These are phyloP conservation scores for Leccinum pellstonianum DNA, from an alignment of 768 basidiomycete species.

Conservation along the genomic window DNA sequence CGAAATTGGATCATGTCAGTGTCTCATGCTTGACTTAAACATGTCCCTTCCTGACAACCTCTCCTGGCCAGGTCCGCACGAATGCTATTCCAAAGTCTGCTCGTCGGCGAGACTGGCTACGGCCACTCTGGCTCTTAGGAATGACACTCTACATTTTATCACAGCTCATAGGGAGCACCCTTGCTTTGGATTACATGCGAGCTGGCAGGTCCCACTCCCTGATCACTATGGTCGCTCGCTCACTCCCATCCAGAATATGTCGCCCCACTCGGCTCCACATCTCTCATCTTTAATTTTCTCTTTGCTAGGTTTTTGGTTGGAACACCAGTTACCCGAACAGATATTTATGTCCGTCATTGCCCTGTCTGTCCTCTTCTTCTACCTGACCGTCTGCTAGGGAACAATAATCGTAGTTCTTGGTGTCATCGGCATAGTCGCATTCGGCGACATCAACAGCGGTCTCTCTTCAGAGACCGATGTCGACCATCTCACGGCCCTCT, in stretches of 20 bases:
- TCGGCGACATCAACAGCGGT: slow-evolving; percentile 82
- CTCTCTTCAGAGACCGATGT: slow-evolving; percentile 73
- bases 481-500: slow-evolving; percentile 73
- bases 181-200: slow-evolving; percentile 86
- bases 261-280: slow-evolving; percentile 90
- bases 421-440: slow-evolving; percentile 85
- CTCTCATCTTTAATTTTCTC: slow-evolving; percentile 94
- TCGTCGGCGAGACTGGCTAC: slow-evolving; percentile 72
- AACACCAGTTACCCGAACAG: slow-evolving; percentile 78
- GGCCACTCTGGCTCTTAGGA: slow-evolving; percentile 87
- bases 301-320: slow-evolving; percentile 89
- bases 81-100: slow-evolving; percentile 73
- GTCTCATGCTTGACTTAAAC: background rate
- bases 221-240: slow-evolving; percentile 6
- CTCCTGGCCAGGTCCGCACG: slow-evolving; percentile 59
- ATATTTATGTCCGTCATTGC: slow-evolving; percentile 64
- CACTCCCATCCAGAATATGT: slow-evolving; percentile 71
- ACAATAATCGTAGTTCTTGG: slow-evolving; percentile 81
- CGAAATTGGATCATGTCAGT: slow-evolving; percentile 88
- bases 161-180: slow-evolving; percentile 83
- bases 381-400: slow-evolving; percentile 46
- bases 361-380: background rate
- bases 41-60: background rate
- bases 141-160: slow-evolving; percentile 93
- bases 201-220: slow-evolving; percentile 49